These are phyloP conservation scores for Alloteropsis semialata DNA, from an alignment of 176 grass and related monocot genomes.

Conservation along the genomic window DNA sequence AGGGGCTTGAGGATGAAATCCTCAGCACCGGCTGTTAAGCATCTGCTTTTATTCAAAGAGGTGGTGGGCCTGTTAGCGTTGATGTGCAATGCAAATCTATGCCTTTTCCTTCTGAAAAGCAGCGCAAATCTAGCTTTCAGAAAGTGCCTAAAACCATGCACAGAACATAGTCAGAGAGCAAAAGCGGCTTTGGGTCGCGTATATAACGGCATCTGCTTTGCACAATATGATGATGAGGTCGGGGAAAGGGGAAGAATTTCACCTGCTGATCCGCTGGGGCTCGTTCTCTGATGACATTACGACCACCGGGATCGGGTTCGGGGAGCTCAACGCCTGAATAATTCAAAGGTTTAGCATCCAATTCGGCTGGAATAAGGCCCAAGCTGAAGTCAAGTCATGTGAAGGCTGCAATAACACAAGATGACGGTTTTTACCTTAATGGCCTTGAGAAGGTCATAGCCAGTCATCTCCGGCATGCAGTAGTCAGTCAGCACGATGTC, in stretches of 20 bases:
- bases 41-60: conserved; percentile 37
- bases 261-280: conserved; percentile 93
- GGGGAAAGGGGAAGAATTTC: neutral
- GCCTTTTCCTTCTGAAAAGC: conserved; percentile 12
- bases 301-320: conserved; percentile 74
- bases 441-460: conserved; percentile 84
- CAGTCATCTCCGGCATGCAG: conserved; percentile 98
- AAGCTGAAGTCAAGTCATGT: neutral
- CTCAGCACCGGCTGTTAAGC: conserved; percentile 66
- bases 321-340: conserved; percentile 51
- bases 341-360: neutral
- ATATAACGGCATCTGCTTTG: conserved; percentile 27
- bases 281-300: conserved; percentile 99
- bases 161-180: conserved; percentile 3
- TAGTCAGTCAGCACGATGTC: conserved; percentile 94
- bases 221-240: neutral
- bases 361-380: neutral
- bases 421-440: conserved; percentile 58
- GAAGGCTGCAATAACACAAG: neutral
- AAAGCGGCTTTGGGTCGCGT: conserved; percentile 25
- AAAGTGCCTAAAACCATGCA: neutral
- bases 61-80: conserved; percentile 7
- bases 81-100: conserved; percentile 24
- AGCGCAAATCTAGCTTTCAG: conserved; percentile 36
- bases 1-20: conserved; percentile 93